Conservation (phyloP, 352 stramenopile genomes). For the Pythium brachiatum region DNA sequence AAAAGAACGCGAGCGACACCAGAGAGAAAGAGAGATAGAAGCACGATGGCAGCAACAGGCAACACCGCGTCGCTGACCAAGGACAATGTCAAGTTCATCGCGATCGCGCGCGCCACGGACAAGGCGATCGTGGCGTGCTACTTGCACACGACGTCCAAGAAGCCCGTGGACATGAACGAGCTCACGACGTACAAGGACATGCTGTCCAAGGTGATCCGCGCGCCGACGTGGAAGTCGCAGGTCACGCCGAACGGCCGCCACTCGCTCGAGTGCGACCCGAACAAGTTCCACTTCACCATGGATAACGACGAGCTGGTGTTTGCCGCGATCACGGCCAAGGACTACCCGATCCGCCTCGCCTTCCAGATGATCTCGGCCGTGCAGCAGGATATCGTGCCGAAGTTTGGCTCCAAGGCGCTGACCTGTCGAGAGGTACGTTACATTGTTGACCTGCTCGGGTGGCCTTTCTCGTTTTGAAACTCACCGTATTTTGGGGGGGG, state of each 20-base stretch:
- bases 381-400: conserved; percentile 75
- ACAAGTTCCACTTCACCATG: conserved; percentile 90
- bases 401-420: conserved; percentile 70
- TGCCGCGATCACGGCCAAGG: conserved; percentile 70
- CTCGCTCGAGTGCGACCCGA: conserved; percentile 83
- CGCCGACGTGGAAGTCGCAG: conserved; percentile 83
- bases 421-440: conserved; percentile 67
- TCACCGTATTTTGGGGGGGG: background rate
- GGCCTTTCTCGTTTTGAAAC: background rate
- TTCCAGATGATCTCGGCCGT: conserved; percentile 80
- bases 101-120: conserved; percentile 74
- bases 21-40: background rate
- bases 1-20: background rate
- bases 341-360: conserved; percentile 79
- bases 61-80: conserved; percentile 47
- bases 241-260: conserved; percentile 83
- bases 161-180: conserved; percentile 51
- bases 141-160: conserved; percentile 53
- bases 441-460: too few species aligned
- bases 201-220: conserved; percentile 77
- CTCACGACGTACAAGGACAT: conserved; percentile 73
- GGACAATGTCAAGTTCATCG: conserved; percentile 85
- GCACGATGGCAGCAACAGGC: conserved; percentile 18
- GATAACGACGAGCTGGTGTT: conserved; percentile 88
- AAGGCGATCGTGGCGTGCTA: conserved; percentile 81